These are phyloP conservation scores for Macrolepiota albuminosa DNA, from an alignment of 768 basidiomycete genomes.

Conservation along the genomic window DNA sequence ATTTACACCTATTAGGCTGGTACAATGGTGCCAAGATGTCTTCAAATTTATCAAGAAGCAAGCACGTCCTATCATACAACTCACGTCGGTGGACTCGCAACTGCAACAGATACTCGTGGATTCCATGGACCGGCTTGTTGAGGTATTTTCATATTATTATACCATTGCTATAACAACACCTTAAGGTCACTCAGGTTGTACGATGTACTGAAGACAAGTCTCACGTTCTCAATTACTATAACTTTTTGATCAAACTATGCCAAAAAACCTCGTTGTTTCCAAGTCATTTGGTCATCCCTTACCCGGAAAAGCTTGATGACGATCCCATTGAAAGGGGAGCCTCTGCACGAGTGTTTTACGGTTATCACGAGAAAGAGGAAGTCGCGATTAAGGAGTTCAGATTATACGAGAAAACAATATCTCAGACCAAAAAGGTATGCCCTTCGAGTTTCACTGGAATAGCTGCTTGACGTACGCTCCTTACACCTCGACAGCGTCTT, in stretches of 20 bases:
- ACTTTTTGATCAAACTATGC: conserved; percentile 10
- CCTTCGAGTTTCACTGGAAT: neutral
- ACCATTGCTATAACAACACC: neutral
- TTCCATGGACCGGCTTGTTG: conserved; percentile 9
- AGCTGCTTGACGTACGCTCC: neutral
- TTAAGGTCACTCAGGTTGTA: conserved; percentile 3
- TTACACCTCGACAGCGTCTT: conserved; percentile 8
- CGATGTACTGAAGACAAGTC: conserved; percentile 6
- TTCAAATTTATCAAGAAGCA: conserved; percentile 3
- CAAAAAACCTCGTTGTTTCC: conserved; percentile 6
- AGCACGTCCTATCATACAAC: neutral
- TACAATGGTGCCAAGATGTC: conserved; percentile 9
- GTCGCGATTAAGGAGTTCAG: conserved; percentile 18
- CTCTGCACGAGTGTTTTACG: conserved; percentile 15
- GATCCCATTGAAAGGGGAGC: conserved; percentile 8
- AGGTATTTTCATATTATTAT: neutral
- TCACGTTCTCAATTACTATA: conserved; percentile 5
- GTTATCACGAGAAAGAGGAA: conserved; percentile 3
- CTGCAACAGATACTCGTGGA: conserved; percentile 6
- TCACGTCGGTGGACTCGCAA: neutral
- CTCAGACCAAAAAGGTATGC: conserved; percentile 7
- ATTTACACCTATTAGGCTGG: neutral
- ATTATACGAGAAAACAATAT: conserved; percentile 3
- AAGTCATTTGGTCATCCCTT: neutral
- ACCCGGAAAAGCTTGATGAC: neutral